Evolutionary conservation across 83 land plant species (phyloP).

Genomic region (Thuja plicata): DNA sequence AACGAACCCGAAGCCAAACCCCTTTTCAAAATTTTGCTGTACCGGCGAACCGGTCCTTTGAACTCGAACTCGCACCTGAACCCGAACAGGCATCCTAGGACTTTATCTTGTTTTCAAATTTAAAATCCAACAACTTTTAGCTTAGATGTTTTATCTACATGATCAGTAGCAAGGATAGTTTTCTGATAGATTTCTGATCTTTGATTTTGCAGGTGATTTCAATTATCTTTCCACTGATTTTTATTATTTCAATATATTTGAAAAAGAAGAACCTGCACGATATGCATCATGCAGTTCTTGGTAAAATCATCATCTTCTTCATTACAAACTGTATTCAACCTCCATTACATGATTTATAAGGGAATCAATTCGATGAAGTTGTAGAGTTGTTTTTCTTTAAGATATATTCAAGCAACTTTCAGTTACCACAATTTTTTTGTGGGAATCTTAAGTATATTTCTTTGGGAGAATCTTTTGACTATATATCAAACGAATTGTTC

Average conservation of each 20-base stretch:
- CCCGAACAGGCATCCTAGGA: no score
- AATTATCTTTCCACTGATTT: constrained; percentile 44
- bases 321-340: background rate
- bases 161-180: background rate
- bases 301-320: constrained; percentile 27
- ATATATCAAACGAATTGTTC: background rate
- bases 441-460: background rate
- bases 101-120: constrained; percentile 3
- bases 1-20: no score
- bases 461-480: background rate
- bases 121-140: background rate
- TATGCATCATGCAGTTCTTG: constrained; percentile 81
- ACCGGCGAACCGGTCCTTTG: no score
- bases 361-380: background rate
- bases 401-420: background rate
- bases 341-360: background rate
- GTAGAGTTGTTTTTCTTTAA: background rate
- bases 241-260: constrained; percentile 40
- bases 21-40: no score
- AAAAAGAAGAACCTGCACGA: constrained; percentile 65
- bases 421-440: background rate
- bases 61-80: no score
- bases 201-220: constrained; percentile 45
- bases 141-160: background rate
- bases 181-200: constrained; percentile 3